Conservation (phyloP, 2,329 filamentous ascomycete species). For the Alternaria ventricosa region DNA sequence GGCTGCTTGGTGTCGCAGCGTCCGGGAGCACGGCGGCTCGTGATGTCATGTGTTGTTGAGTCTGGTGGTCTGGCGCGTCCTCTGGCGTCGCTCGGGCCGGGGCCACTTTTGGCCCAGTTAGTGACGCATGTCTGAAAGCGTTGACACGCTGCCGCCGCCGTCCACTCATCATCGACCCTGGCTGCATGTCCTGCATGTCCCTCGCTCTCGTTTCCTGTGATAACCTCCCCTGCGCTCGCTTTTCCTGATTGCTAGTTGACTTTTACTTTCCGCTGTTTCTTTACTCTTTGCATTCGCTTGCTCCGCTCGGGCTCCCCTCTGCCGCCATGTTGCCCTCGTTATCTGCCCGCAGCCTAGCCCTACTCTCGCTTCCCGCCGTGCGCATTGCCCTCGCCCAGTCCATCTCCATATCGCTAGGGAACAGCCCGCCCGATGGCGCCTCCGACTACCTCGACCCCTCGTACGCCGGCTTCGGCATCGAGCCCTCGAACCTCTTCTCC, state of each 20-base stretch:
- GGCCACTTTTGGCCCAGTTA: conserved; percentile 2
- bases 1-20: conserved; percentile 5
- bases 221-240: conserved; percentile 1
- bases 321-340: conserved; percentile 30
- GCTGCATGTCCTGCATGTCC: background rate
- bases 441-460: conserved; percentile 51
- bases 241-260: conserved; percentile 10
- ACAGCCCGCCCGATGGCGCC: conserved; percentile 36
- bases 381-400: conserved; percentile 36
- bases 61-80: conserved; percentile 2
- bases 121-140: conserved; percentile 6
- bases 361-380: conserved; percentile 20
- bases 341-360: conserved; percentile 19
- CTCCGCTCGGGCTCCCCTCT: background rate
- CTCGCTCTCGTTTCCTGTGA: conserved; percentile 1
- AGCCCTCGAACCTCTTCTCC: conserved; percentile 60
- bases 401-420: conserved; percentile 39
- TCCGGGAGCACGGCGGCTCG: conserved; percentile 3
- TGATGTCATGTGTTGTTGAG: conserved; percentile 9
- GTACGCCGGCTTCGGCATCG: conserved; percentile 60
- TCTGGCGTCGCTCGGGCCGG: background rate
- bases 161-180: conserved; percentile 6
- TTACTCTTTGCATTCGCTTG: conserved; percentile 2
- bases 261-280: background rate
- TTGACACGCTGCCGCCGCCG: background rate